phyloP scores from a whole-genome alignment of 441 rosid genomes.

The Pelargonium citronellum region DNA sequence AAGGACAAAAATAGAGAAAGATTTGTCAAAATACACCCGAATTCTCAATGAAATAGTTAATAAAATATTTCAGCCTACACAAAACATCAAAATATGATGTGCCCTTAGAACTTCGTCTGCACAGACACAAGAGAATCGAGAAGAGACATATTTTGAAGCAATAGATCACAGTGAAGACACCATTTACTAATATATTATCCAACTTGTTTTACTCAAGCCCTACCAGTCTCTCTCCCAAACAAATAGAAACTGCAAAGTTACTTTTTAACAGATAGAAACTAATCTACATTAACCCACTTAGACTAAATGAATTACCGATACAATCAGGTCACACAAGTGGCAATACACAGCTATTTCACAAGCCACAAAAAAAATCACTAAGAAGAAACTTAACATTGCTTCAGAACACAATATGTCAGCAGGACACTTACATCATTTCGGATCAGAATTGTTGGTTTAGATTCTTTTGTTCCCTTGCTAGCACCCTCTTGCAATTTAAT shows the following conservation, averaged over 20 bases:
- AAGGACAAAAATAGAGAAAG: slow-evolving; percentile 16
- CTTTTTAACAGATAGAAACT: slow-evolving; percentile 3
- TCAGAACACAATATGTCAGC: neutral
- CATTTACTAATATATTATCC: neutral
- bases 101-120: no score
- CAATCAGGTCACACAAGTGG: neutral
- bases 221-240: neutral
- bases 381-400: neutral
- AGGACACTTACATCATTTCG: slow-evolving; percentile 69
- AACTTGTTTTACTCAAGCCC: neutral
- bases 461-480: slow-evolving; percentile 76
- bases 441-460: slow-evolving; percentile 74
- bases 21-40: neutral
- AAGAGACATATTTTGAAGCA: neutral
- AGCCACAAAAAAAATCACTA: neutral
- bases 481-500: slow-evolving; percentile 81
- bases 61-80: neutral
- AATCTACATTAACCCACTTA: neutral
- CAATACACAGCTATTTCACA: slow-evolving; percentile 11
- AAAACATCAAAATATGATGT: no score
- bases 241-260: neutral
- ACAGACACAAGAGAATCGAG: neutral
- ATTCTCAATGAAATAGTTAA: neutral
- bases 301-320: neutral
- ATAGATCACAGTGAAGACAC: neutral